Base-by-base conservation (phyloP, 192 early-diverging fungal genomes). In the Gryganskiella cystojenkinii region DNA sequence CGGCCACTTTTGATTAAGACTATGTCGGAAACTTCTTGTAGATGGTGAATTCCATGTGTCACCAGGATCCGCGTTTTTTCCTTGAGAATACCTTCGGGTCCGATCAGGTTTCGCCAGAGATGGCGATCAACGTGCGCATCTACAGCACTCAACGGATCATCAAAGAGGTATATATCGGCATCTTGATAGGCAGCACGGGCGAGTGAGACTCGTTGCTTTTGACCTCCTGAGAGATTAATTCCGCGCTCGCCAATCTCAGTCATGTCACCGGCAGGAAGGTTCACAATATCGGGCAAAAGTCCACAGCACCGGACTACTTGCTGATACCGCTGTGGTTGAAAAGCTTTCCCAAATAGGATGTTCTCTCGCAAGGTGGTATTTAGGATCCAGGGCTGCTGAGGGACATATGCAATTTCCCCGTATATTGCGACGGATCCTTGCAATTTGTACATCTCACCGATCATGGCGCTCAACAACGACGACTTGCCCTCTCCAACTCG, bases 371-470 rank as follows among this genome's bases (percentile, higher is more conserved):
- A 56, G 6, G 93, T 93, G 3, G 90, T 88, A 65, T 98, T 98
- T 86, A 96, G 91, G 51, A 99, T 94, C 96, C 96, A 99, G 9
- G 98, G 86, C 40, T 69, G 96, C 91, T 63, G 96, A 91, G 44
- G 91, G 80, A 35, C 92, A 81, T 94, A 94, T 8, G 93, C 92
- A 25, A 93, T 75, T 2, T 74, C 62, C 15, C 85, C 87, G 25
- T 86, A 79, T 3, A 95, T 67, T 5, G 47, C 61, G 10, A 95
- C 91, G 3, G 79, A 64, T 50, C 93, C 95, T 7, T 44, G 31
- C 10, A 80, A 25, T 51, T 83, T 86, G 66, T 91, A 87, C 95
- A 96, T 97, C 70, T 99, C 97, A 24, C 95, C 95, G 11, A 98
- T 81, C 19, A 97, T 70, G 22, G 75, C 65, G 9, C 61, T 71